Evolutionary conservation across 768 basidiomycete species (phyloP), one percentile per base, ranked within the genome.

Genomic region (Nidularia pulvinata): DNA sequence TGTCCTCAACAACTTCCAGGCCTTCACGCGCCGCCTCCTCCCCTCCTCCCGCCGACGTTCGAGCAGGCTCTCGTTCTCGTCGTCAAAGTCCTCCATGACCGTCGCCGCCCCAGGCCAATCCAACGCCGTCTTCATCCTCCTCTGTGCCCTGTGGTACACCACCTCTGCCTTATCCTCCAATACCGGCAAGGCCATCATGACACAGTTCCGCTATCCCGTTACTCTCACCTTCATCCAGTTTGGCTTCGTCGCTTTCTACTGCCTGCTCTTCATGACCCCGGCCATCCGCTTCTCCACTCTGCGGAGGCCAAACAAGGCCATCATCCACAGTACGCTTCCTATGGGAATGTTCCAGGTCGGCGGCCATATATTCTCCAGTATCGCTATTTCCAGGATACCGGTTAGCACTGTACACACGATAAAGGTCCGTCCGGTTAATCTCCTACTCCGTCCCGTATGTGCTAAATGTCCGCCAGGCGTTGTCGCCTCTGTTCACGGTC

Each of bases 351-450:
- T 99, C 68, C 97, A 99, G 72, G 95, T 99, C 34, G 93, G 88
- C 6, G 97, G 97, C 1, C 97, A 99, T 67, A 93, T 99, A 63
- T 98, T 97, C 68, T 95, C 95, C 14, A 96, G 94, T 61, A 88
- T 99, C 74, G 97, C 97, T 9, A 99, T 98, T 50, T 93, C 95
- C 48, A 80, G 94, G 49, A 96, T 98, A 56, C 93, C 91, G 2
- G 97, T 99, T 55, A 94, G 91, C 74, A 99, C 97, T 0, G 95
- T 98, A 11, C 97, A 99, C 69, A 98, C 96, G 46, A 98, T 98
- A 72, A 99, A 99, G 87, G 96, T 96, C 62, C 60, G 80, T 67
- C 22, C 35, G 7, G 48, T 46, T 48, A 37, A 9, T 52, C 33
- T 37, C 34, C 49, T 32, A 13, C 39, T 33, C 22, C 22, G 48